These are phyloP conservation scores for Nemania sp. DNA, from an alignment of 2,329 filamentous ascomycete genomes.

Conservation along the genomic window DNA sequence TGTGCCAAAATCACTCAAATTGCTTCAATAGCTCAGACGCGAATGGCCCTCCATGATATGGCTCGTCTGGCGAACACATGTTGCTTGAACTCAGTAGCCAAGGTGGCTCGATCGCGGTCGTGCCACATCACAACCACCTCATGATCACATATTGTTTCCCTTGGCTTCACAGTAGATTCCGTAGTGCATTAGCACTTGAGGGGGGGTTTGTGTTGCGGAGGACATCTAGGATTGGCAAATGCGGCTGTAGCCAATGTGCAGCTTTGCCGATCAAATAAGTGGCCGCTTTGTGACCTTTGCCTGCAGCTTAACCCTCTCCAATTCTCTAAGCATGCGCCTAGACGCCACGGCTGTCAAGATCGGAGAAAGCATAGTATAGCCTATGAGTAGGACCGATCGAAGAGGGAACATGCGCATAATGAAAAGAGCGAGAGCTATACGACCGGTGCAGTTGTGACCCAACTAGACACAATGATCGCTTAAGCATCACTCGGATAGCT, in stretches of 20 bases:
- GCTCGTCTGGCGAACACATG: slow-evolving; percentile 1
- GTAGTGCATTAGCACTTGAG: slow-evolving; percentile 4
- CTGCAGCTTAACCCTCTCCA: slow-evolving; percentile 10
- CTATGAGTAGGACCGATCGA: slow-evolving; percentile 26
- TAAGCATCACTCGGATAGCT: slow-evolving; percentile 19
- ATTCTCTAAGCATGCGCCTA: slow-evolving; percentile 7
- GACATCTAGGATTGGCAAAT: slow-evolving; percentile 6
- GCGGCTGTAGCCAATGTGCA: slow-evolving; percentile 2
- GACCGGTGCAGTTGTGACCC: slow-evolving; percentile 18
- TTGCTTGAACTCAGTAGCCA: background rate
- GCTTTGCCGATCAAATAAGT: background rate
- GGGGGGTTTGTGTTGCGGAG: slow-evolving; percentile 7
- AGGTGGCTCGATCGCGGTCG: slow-evolving; percentile 23
- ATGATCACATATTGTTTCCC: slow-evolving; percentile 13
- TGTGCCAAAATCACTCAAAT: slow-evolving; percentile 10
- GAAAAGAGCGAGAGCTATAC: slow-evolving; percentile 11
- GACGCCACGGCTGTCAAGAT: slow-evolving; percentile 7
- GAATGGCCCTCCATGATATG: slow-evolving; percentile 8
- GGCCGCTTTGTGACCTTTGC: slow-evolving; percentile 7
- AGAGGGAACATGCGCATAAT: background rate
- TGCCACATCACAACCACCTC: slow-evolving; percentile 16
- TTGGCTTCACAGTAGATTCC: slow-evolving; percentile 15
- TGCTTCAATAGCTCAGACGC: background rate
- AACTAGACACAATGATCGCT: slow-evolving; percentile 12
- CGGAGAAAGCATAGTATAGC: slow-evolving; percentile 17